Base-by-base conservation (phyloP, 352 stramenopile species). In the Saprolegnia diclina region DNA sequence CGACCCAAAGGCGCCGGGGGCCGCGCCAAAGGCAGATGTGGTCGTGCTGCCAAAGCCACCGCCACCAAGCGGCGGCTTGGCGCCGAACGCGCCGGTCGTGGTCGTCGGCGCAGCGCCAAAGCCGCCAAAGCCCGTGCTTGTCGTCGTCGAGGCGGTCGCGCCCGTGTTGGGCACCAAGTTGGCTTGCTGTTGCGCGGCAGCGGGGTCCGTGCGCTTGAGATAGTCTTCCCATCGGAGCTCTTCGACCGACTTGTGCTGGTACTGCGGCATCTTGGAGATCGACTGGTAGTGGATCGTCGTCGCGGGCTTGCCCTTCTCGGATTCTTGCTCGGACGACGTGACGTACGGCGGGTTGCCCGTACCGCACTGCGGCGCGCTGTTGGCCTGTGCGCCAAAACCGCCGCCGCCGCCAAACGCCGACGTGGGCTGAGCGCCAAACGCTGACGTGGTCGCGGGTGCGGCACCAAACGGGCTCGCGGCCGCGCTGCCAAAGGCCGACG, bases 201-300 rank as follows among this genome's bases (percentile, higher is more conserved):
- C 75, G 11, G 83, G 81, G 67, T 92, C 81, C 7, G 79, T 88
- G 44, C 81, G 81, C 74, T 92, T 92, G 54, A 90, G 64, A 45
- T 91, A 91, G 40, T 92, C 85, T 77, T 91, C 85, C 45, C 82
- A 90, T 11, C 84, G 82, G 10, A 92, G 71, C 59, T 92, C 84
- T 72, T 92, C 84, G 0, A 72, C 74, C 11, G 82, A 90, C 71
- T 92, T 92, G 79, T 90, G 82, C 35, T 79, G 55, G 64, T 90
- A 92, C 59, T 79, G 76, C 42, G 64, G 73, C 84, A 92, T 92
- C 42, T 79, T 76, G 7, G 77, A 83, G 72, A 92, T 92, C 24
- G 82, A 81, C 18, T 88, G 61, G 71, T 81, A 90, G 64, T 85
- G 88, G 54, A 45, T 68, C 19, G 38, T 59, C 75, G 80, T 13